Conservation (phyloP, 345 rosid species). For the Hibiscus tridactylites region DNA sequence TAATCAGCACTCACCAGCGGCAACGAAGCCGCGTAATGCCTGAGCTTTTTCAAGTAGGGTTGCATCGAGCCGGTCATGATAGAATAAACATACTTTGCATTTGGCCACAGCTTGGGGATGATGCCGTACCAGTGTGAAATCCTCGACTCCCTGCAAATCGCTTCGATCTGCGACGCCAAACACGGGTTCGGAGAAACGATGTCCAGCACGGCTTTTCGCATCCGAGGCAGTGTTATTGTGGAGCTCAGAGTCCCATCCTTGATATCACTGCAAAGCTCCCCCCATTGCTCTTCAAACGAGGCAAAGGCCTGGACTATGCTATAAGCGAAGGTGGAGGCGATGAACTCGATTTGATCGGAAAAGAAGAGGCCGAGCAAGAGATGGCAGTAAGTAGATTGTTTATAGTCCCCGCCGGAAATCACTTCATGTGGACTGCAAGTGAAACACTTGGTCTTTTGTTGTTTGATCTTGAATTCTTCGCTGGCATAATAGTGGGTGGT, state of each 20-base stretch:
- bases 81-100: conserved; percentile 76
- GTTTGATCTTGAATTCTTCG: conserved; percentile 79
- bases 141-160: conserved; percentile 38
- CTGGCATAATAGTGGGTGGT: conserved; percentile 85
- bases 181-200: conserved; percentile 47
- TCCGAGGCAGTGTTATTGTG: conserved; percentile 38
- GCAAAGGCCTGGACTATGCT: conserved; percentile 78
- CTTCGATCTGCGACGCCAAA: conserved; percentile 44
- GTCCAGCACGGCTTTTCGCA: conserved; percentile 55
- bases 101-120: conserved; percentile 74
- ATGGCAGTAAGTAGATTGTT: conserved; percentile 81
- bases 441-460: conserved; percentile 58
- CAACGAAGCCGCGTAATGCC: conserved; percentile 62
- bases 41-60: conserved; percentile 59
- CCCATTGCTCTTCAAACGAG: conserved; percentile 64
- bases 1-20: conserved; percentile 83
- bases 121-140: conserved; percentile 45
- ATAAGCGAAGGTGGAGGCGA: conserved; percentile 78
- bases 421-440: conserved; percentile 84
- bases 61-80: conserved; percentile 97
- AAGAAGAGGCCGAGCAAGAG: conserved; percentile 76
- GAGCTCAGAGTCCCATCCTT: conserved; percentile 44
- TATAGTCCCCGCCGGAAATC: conserved; percentile 68
- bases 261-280: conserved; percentile 62
- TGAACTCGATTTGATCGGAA: conserved; percentile 52